Evolutionary conservation across 176 grass and related monocot species (phyloP), one percentile per base, ranked within the genome.

Genomic region (Miscanthus lutarioriparius): DNA sequence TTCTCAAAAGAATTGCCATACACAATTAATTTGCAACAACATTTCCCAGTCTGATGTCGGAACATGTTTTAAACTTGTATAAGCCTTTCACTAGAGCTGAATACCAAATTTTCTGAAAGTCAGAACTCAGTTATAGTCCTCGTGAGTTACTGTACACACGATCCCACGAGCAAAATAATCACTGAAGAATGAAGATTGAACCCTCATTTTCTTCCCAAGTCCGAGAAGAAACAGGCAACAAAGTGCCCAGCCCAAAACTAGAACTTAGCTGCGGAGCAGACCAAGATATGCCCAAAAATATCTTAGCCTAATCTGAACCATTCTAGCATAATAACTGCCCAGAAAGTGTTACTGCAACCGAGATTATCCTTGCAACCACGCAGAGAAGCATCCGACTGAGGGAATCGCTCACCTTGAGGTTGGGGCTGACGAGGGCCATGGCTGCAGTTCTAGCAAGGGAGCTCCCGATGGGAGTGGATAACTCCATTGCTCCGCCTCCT

Each of bases 401-500:
- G 10, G 86, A 41, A 23, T 37, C 4, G 33, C 33, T 66, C 59
- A 90, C 84, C 88, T 86, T 82, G 36, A 61, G 37, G 16, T 38
- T 80, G 22, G 30, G 36, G 16, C 22, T 61, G 8, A 33, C 11
- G 25, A 73, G 67, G 74, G 67, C n/a, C 27, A 67, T 74, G 15
- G 37, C 28, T 67, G 79, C 84, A 6, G 74, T 22, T 63, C 15
- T 15, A 23, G 65, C 51, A 44, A 74, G 11, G 51, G 16, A 36
- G 38, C 87, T 73, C 43, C 62, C 70, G 8, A 75, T 49, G 64
- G 53, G 38, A 73, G 64, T 66, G 67, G 84, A 86, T 86, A 74
- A 67, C 74, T 90, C 84, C 84, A 90, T 78, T 35, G 79, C 66
- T 44, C 43, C 22, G 58, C 35, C 27, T n/a, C 6, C 13, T 70